phyloP scores from a whole-genome alignment of 768 basidiomycete species.

The Serpula lacrymans region DNA sequence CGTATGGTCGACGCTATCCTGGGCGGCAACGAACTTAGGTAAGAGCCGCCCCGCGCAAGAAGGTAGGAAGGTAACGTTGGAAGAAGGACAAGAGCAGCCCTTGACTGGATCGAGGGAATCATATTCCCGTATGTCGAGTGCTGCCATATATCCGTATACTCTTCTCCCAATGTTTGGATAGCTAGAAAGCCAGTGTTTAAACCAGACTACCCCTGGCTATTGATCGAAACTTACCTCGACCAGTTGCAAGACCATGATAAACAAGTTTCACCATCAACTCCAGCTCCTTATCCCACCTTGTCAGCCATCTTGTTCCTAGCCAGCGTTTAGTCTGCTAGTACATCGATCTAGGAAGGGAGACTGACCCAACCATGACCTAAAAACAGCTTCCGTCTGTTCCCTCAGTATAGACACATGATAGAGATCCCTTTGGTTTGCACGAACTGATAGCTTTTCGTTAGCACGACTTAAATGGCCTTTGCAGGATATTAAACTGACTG shows the following conservation, averaged over 20 bases:
- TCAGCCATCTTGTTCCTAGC: slow-evolving; percentile 75
- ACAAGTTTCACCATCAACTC: slow-evolving; percentile 63
- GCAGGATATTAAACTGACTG: slow-evolving; percentile 47
- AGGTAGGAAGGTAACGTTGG: slow-evolving; percentile 65
- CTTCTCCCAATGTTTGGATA: slow-evolving; percentile 84
- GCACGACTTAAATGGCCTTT: not conserved
- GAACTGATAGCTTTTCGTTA: slow-evolving; percentile 45
- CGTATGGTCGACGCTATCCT: slow-evolving; percentile 29
- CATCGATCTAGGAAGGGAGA: slow-evolving; percentile 5
- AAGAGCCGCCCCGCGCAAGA: slow-evolving; percentile 47
- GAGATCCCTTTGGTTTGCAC: slow-evolving; percentile 81
- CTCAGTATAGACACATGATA: slow-evolving; percentile 72
- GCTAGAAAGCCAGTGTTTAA: slow-evolving; percentile 37
- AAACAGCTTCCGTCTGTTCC: slow-evolving; percentile 70
- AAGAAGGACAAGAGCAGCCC: slow-evolving; percentile 59
- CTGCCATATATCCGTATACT: slow-evolving; percentile 85
- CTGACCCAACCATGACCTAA: slow-evolving; percentile 77
- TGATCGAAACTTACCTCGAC: slow-evolving; percentile 57
- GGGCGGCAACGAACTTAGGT: slow-evolving; percentile 30
- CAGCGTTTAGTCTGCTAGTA: slow-evolving; percentile 9
- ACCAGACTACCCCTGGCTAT: too few species aligned
- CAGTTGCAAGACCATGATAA: slow-evolving; percentile 74
- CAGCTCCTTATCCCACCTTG: slow-evolving; percentile 78
- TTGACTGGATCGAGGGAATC: slow-evolving; percentile 42
- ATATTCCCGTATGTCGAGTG: slow-evolving; percentile 42